These are phyloP conservation scores for Alnus glutinosa DNA, from an alignment of 306 rosid species.

Conservation along the genomic window DNA sequence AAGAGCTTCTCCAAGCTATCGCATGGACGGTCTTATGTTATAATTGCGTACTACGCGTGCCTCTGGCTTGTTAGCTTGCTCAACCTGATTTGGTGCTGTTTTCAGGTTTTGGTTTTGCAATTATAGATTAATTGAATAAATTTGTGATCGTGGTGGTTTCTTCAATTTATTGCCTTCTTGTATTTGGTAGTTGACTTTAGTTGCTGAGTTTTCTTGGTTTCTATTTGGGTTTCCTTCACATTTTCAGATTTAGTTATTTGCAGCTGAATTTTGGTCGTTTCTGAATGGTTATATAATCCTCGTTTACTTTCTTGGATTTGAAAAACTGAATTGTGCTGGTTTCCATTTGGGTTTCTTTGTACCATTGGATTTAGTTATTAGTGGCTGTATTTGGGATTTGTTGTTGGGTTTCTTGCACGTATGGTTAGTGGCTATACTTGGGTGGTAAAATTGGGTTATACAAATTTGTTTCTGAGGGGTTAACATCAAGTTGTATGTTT, in stretches of 20 bases:
- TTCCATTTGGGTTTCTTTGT: not conserved
- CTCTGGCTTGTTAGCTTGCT: conserved; percentile 62
- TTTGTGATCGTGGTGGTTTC: not conserved
- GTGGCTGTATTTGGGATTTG: not conserved
- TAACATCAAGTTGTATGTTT: not conserved
- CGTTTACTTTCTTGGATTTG: not conserved
- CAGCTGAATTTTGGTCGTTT: conserved; percentile 7
- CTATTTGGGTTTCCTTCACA: not conserved
- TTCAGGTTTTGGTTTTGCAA: conserved; percentile 57
- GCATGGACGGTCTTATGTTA: conserved; percentile 58
- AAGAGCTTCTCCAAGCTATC: conserved; percentile 51
- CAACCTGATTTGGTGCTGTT: conserved; percentile 69
- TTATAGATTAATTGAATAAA: not conserved
- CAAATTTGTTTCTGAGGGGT: not conserved
- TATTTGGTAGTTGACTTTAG: not conserved
- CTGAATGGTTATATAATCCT: not conserved
- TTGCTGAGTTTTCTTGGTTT: not conserved
- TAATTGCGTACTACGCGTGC: conserved; percentile 47
- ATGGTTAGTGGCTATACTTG: not conserved
- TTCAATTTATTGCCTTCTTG: not conserved
- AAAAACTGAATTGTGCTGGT: not conserved
- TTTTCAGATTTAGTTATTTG: not conserved
- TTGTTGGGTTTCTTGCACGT: not conserved
- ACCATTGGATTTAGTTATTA: not conserved
- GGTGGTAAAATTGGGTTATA: not conserved